Conservation (phyloP, 2,329 filamentous ascomycete genomes). For the Fragosphaeria purpurea region DNA sequence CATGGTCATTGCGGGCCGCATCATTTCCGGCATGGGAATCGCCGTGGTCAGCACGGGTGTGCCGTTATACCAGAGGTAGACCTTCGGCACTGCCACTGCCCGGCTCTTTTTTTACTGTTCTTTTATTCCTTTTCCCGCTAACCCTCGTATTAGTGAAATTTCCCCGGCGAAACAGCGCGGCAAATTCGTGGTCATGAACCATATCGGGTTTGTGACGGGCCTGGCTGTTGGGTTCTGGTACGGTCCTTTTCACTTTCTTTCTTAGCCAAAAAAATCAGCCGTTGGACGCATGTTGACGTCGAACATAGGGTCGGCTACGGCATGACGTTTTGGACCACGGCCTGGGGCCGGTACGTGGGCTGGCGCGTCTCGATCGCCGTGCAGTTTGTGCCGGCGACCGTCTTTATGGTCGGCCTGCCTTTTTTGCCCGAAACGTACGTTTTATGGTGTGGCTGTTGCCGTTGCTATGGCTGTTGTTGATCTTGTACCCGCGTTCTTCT, state of each 20-base stretch:
- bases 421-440: conserved; percentile 45
- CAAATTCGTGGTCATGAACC: conserved; percentile 48
- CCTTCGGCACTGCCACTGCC: not conserved
- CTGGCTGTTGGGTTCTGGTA: conserved; percentile 46
- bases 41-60: conserved; percentile 47
- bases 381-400: conserved; percentile 37
- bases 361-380: conserved; percentile 45
- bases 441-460: too few relatives aligned
- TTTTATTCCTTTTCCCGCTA: not conserved
- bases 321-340: conserved; percentile 41
- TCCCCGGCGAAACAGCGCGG: conserved; percentile 43
- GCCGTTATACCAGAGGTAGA: conserved; percentile 47
- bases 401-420: conserved; percentile 40
- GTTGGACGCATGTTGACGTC: too few relatives aligned
- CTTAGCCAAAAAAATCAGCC: too few relatives aligned
- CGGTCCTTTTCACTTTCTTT: conserved; percentile 4
- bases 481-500: not conserved
- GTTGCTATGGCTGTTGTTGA: too few relatives aligned
- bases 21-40: conserved; percentile 42
- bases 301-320: conserved; percentile 42
- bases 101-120: too few relatives aligned
- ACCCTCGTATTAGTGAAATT: conserved; percentile 33
- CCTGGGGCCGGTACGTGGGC: conserved; percentile 33
- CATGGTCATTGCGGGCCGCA: conserved; percentile 41
- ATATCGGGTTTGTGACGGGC: conserved; percentile 46